Evolutionary conservation across 768 basidiomycete species (phyloP), one percentile per base, ranked within the genome.

Genomic region (Phallus indusiatus): DNA sequence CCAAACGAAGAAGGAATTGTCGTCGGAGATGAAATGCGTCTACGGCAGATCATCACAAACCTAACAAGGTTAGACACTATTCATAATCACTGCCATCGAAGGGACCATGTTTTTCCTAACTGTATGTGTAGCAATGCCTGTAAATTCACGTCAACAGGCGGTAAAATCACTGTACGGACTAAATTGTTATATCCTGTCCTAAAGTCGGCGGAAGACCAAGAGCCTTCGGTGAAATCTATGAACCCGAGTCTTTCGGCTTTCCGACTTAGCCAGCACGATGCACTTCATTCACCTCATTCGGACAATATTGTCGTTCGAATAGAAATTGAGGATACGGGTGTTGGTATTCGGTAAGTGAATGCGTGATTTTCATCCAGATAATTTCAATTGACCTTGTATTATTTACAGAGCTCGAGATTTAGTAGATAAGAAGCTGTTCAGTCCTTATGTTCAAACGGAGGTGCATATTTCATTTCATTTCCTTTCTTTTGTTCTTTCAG

Each of bases 31-130:
- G 90, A 92, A 66, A 85, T 85, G 50, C 81, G 91, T 14, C 68
- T 92, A 54, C 78, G 89, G 64, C 89, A 91, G 70, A 83, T 90
- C 55, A 78, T 86, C 69, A 91, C 86, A 52, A 93, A 94, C 69
- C 81, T 94, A 50, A 85, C 89, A 5, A 89, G 86, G 88, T 67
- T 59, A 59, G 68, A 28, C 28, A 2, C 28, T 48, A 5, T 12
- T 20, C 37, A 56, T 56, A 5, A 47, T 56, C 11, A 54, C 24
- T n/a, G n/a, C n/a, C n/a, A n/a, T 48, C n/a, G 47, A n/a, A n/a
- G n/a, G 21, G 22, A 18, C 33, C 20, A 24, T 33, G 11, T 36
- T 60, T 28, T n/a, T n/a, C 14, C n/a, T n/a, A 24, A 17, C 48
- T 18, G n/a, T 34, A 37, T 22, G 22, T 47, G 18, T 50, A 85